These are phyloP conservation scores for Nakazawaea anatomiae DNA, from an alignment of 805 yeast species.

Conservation along the genomic window DNA sequence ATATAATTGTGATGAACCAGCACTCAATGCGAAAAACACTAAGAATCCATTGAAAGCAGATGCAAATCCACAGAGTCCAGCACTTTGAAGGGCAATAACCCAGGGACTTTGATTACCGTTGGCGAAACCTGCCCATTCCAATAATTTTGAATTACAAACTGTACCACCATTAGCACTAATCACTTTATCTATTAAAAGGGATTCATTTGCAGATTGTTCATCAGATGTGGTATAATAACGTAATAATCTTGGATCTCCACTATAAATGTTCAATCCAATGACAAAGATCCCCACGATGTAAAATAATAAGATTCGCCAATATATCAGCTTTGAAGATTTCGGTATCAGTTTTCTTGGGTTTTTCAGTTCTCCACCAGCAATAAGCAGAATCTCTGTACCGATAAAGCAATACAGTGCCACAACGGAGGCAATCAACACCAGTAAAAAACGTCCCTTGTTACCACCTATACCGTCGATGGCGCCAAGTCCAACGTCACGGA, in stretches of 20 bases:
- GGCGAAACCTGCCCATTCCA: constrained; percentile 29
- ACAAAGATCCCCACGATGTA: constrained; percentile 64
- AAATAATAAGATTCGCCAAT: constrained; percentile 61
- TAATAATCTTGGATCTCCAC: constrained; percentile 71
- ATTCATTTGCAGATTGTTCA: constrained; percentile 12
- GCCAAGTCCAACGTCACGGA: constrained; percentile 55
- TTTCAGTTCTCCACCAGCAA: constrained; percentile 81
- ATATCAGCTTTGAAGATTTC: constrained; percentile 70
- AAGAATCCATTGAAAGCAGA: constrained; percentile 46
- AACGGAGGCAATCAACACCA: constrained; percentile 54
- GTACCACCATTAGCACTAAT: constrained; percentile 21
- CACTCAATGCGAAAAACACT: constrained; percentile 50
- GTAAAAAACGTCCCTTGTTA: constrained; percentile 51
- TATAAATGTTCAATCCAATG: constrained; percentile 66
- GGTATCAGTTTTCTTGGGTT: constrained; percentile 80
- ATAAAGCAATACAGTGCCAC: constrained; percentile 72
- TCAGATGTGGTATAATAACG: constrained; percentile 40
- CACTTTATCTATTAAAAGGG: constrained; percentile 7
- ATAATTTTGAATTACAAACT: constrained; percentile 16
- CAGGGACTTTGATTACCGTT: constrained; percentile 53
- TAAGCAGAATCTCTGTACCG: constrained; percentile 77
- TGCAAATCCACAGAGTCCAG: constrained; percentile 47
- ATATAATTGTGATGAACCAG: constrained; percentile 52
- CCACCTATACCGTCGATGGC: constrained; percentile 57
- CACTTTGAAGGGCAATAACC: constrained; percentile 49